Conservation (phyloP, 179 eudicot species). For the Beta macrorhiza region DNA sequence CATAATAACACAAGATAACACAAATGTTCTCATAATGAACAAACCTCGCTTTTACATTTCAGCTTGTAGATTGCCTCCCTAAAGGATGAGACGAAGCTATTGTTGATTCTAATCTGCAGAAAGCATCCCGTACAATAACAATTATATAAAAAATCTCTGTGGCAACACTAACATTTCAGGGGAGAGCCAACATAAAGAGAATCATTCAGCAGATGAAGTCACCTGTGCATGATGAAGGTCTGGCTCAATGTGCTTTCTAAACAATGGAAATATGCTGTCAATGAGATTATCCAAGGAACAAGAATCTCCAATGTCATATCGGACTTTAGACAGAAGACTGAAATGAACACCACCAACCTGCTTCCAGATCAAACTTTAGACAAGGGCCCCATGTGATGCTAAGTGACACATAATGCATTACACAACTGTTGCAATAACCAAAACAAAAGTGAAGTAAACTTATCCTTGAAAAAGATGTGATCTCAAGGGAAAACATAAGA, state of each 20-base stretch:
- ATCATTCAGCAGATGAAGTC: conserved; percentile 4
- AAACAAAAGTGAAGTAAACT: neutral
- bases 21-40: conserved; percentile 25
- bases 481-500: neutral
- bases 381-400: conserved; percentile 6
- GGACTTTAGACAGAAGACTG: conserved; percentile 97
- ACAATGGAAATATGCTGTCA: conserved; percentile 95
- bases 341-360: conserved; percentile 99
- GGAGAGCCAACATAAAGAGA: neutral
- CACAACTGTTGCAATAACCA: neutral
- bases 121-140: conserved; percentile 26
- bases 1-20: neutral
- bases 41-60: conserved; percentile 90
- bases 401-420: neutral
- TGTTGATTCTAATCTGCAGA: conserved; percentile 94
- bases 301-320: conserved; percentile 93
- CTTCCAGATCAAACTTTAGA: conserved; percentile 5
- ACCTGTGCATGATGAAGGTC: conserved; percentile 99
- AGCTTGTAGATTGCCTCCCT: conserved; percentile 98
- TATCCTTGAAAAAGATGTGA: conserved; percentile 5
- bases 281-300: conserved; percentile 88
- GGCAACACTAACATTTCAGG: neutral
- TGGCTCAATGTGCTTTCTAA: conserved; percentile 96
- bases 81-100: conserved; percentile 95
- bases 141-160: neutral